Evolutionary conservation across 2,329 filamentous ascomycete species (phyloP).

Genomic region (Myriosclerotinia duriaeana): DNA sequence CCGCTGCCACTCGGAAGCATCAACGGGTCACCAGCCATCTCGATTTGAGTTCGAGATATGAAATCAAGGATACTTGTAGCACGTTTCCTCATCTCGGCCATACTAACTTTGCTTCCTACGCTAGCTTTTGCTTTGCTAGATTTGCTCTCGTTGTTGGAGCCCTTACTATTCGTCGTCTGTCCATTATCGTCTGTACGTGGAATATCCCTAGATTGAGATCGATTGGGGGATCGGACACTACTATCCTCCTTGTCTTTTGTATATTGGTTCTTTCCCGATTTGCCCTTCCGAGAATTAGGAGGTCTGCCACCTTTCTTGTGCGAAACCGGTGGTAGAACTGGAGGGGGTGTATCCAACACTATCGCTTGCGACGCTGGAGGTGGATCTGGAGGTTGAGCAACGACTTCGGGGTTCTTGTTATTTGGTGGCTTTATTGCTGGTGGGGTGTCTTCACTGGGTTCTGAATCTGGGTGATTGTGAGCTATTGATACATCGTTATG

Average conservation of each 20-base stretch:
- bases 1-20: slow-evolving; percentile 45
- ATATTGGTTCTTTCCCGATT: slow-evolving; percentile 76
- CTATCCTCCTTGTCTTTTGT: slow-evolving; percentile 67
- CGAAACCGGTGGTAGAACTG: slow-evolving; percentile 46
- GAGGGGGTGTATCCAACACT: slow-evolving; percentile 50
- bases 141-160: slow-evolving; percentile 42
- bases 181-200: slow-evolving; percentile 49
- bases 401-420: slow-evolving; percentile 38
- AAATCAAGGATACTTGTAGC: slow-evolving; percentile 85
- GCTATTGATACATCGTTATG: slow-evolving; percentile 41
- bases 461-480: slow-evolving; percentile 58
- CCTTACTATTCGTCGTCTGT: slow-evolving; percentile 45
- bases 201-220: slow-evolving; percentile 50
- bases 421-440: slow-evolving; percentile 45
- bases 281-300: slow-evolving; percentile 64
- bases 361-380: slow-evolving; percentile 49
- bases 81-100: slow-evolving; percentile 85
- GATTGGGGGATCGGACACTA: slow-evolving; percentile 55
- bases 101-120: slow-evolving; percentile 64
- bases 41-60: slow-evolving; percentile 83
- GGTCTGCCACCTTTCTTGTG: slow-evolving; percentile 64
- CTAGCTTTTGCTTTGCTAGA: slow-evolving; percentile 40
- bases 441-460: slow-evolving; percentile 67
- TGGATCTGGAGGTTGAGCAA: slow-evolving; percentile 42
- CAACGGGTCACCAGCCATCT: slow-evolving; percentile 67